Evolutionary conservation across 108 stramenopile genomes (phyloP), one percentile per base, ranked within the genome.

Genomic region (Stephanodiscus triporus): DNA sequence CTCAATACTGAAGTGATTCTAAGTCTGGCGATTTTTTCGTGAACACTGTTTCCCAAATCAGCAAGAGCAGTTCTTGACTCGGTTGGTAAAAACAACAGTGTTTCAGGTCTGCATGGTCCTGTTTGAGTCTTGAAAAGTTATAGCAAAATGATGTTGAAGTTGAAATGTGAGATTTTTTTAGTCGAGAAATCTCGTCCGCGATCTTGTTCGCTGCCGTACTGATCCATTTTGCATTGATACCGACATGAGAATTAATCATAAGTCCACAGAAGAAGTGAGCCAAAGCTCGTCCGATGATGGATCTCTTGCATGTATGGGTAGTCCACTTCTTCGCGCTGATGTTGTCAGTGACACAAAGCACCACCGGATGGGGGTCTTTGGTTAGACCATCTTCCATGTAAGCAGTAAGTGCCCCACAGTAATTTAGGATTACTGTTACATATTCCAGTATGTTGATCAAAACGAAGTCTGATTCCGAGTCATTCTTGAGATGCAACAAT

Each of bases 141-240:
- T 19, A 29, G 38, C 3, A 11, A 30, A 55, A 27, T 17, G 55
- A 20, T 36, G 30, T 4, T n/a, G 23, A 11, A 7, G 22, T 59
- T 20, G 24, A 34, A 3, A 19, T 66, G 38, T 10, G 23, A 16
- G 11, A 4, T 53, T 53, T n/a, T 45, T 69, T 69, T 8, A 69
- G 34, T 10, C 76, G 59, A n/a, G 68, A 77, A 32, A 77, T 77
- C 0, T 29, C 68, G 49, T 77, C 76, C 8, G 76, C 76, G 26
- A 77, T 63, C 8, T 23, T 9, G 50, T 77, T 77, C 0, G 50
- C 61, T 9, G 37, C 16, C 0, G 23, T 29, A 0, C 27, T 29
- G 2, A 77, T 63, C 50, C 60, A 69, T 13, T 69, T 55, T 0
- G 76, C 36, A 43, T 69, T 66, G 27, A 69, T 40, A 8, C 76